A percentile compares a stretch with the other conserved stretches of the same genome.
Evolutionary conservation across 1,139 yeast genomes (phyloP).

Genomic region (Lizanozyma gosingica): DNA sequence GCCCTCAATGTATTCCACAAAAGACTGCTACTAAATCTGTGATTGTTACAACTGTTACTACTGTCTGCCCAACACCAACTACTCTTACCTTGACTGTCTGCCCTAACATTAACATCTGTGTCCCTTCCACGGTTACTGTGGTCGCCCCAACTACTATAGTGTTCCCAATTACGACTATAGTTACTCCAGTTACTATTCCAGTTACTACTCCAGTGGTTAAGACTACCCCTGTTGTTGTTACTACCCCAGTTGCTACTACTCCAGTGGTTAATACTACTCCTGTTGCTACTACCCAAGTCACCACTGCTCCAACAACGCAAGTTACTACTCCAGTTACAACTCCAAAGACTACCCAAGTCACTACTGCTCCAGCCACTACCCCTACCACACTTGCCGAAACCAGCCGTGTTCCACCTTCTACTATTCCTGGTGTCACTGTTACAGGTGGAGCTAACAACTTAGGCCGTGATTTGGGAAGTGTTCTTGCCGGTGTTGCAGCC

Average conservation of each 20-base stretch:
- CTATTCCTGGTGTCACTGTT: slow-evolving; percentile 1
- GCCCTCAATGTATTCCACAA: slow-evolving; percentile 3
- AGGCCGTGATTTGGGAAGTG: slow-evolving; percentile 7
- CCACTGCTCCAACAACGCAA: slow-evolving; percentile 5
- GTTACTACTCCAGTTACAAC: slow-evolving; percentile 8
- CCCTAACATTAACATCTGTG: slow-evolving; percentile 7
- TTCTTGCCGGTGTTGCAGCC: slow-evolving; percentile 4
- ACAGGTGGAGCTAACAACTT: slow-evolving; percentile 5
- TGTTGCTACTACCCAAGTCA: slow-evolving; percentile 8
- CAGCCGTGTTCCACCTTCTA: background rate
- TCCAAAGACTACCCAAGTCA: slow-evolving; percentile 4
- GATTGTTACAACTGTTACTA: slow-evolving; percentile 13
- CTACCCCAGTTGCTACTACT: slow-evolving; percentile 6
- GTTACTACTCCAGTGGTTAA: slow-evolving; percentile 2
- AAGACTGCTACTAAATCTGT: slow-evolving; percentile 8
- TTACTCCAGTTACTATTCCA: slow-evolving; percentile 8
- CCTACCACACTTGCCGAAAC: background rate
- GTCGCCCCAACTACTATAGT: slow-evolving; percentile 10
- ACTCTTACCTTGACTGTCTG: slow-evolving; percentile 11
- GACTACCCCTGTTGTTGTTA: slow-evolving; percentile 8
- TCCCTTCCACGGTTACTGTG: slow-evolving; percentile 8
- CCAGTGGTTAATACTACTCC: slow-evolving; percentile 3
- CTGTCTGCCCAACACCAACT: slow-evolving; percentile 13
- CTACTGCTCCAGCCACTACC: slow-evolving; percentile 8
- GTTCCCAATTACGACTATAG: slow-evolving; percentile 8